Base-by-base conservation (phyloP, 441 rosid species). In the Populus trichocarpa region DNA sequence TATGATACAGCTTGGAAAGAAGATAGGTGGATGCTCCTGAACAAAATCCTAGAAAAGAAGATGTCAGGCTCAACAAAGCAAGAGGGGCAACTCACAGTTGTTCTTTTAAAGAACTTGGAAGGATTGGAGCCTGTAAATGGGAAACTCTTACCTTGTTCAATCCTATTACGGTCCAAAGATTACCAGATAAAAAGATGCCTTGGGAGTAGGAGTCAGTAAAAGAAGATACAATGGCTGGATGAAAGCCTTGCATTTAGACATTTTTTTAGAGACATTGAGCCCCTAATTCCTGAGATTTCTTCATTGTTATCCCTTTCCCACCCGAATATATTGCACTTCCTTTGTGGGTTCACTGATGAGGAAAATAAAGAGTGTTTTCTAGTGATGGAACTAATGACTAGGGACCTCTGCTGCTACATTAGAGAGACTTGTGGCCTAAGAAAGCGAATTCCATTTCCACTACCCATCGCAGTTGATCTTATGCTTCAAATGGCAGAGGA, bases 401-500 rank as follows among this genome's bases (percentile, higher is more conserved):
- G 84, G 79, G 96, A 93, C 75, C 86, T 96, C 40, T 76, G 79
- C 61, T 81, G 84, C 87, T 89, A 91, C 82, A 87, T 91, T 88
- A 92, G 87, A 83, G 99, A 96, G 83, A 86, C 84, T 18, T 86
- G 93, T 64, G 94, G 98, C 14, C 87, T 97, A 0, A 85, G 91
- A 25, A 91, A 92, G 83, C 81, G 91, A 67, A 81, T 85, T 42
- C 89, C 90, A 30, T 93, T 92, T 81, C 79, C 92, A 53, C 86
- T 96, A 61, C 91, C 97, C 0, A 88, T 91, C 57, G 92, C 90
- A 20, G 81, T 93, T 30, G 99, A 96, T 81, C 81, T 94, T 20
- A 93, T 94, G 97, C 91, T 92, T 67, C 99, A 94, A 71, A 92
- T 96, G 75, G 93, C 97, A 84, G 98, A 83, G 98, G 98, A 46